Percentiles rank a stretch among this genome's conserved stretches.
Evolutionary conservation across 2,329 filamentous ascomycete genomes (phyloP).

Genomic region (Epichloe gansuensis): DNA sequence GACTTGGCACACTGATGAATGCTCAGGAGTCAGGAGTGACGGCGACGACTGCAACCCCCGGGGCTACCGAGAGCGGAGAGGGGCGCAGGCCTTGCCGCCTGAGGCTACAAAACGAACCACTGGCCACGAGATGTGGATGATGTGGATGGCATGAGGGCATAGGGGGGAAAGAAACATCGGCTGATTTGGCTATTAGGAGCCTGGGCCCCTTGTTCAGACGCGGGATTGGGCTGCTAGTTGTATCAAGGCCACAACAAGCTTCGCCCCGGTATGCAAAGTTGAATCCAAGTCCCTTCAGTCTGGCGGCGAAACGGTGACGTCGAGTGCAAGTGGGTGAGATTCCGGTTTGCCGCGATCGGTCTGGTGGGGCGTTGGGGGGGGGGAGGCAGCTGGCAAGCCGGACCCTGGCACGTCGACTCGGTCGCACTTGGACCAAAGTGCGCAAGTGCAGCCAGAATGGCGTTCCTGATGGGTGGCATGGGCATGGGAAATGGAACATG

Average conservation of each 20-base stretch:
- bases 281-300: neutral
- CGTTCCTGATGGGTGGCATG: neutral
- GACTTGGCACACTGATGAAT: neutral
- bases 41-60: no score
- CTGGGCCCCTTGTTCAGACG: no score
- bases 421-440: neutral
- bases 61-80: neutral
- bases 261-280: neutral
- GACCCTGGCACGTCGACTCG: no score
- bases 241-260: neutral
- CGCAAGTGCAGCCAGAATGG: neutral
- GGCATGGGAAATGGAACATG: neutral
- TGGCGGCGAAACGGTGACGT: constrained; percentile 1
- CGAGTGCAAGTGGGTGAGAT: neutral
- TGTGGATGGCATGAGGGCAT: neutral
- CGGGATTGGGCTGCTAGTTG: no score
- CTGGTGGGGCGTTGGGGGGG: neutral
- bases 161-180: no score
- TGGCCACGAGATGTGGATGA: neutral
- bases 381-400: no score
- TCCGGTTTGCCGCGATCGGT: constrained; percentile 5
- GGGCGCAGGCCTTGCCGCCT: neutral
- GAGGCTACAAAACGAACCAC: neutral
- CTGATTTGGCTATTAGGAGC: no score
- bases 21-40: no score